phyloP scores from a whole-genome alignment of 1,284 basidiomycete species.

The Pyrrhoderma lamaoense region DNA sequence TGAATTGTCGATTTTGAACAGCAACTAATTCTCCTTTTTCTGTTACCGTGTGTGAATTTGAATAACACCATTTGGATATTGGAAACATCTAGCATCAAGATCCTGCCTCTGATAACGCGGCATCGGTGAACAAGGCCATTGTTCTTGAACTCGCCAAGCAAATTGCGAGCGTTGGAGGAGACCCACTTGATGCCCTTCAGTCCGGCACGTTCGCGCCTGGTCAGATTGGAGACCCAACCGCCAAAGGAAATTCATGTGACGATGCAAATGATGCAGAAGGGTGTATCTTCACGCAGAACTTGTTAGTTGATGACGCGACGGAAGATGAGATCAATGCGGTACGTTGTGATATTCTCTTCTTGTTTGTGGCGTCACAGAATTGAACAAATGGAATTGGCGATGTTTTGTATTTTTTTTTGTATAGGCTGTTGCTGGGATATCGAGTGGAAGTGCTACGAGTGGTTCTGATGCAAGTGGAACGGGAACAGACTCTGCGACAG shows the following conservation, averaged over 20 bases:
- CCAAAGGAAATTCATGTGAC: slow-evolving; percentile 45
- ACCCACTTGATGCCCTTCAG: slow-evolving; percentile 53
- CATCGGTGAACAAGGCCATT: slow-evolving; percentile 56
- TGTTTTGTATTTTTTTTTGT: not conserved
- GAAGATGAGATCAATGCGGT: slow-evolving; percentile 52
- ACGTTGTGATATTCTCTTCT: too few relatives aligned
- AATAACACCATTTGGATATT: too few relatives aligned
- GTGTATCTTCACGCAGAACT: slow-evolving; percentile 58
- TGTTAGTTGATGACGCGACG: slow-evolving; percentile 51
- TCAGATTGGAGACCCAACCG: slow-evolving; percentile 43
- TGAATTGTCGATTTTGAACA: too few relatives aligned
- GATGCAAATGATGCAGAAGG: slow-evolving; percentile 45
- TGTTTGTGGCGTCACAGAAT: too few relatives aligned
- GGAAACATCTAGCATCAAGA: slow-evolving; percentile 37
- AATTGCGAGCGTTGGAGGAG: slow-evolving; percentile 54
- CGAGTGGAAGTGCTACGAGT: not conserved
- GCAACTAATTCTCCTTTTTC: too few relatives aligned
- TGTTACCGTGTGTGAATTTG: too few relatives aligned
- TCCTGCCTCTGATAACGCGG: slow-evolving; percentile 52
- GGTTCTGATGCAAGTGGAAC: slow-evolving; percentile 19
- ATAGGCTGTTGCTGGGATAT: slow-evolving; percentile 15
- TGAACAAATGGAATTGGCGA: too few relatives aligned
- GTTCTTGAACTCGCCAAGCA: slow-evolving; percentile 53
- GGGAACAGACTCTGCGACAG: slow-evolving; percentile 18
- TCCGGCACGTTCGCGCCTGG: slow-evolving; percentile 62